Conservation (phyloP, 2,329 filamentous ascomycete genomes). For the Fusarium heterosporum region DNA sequence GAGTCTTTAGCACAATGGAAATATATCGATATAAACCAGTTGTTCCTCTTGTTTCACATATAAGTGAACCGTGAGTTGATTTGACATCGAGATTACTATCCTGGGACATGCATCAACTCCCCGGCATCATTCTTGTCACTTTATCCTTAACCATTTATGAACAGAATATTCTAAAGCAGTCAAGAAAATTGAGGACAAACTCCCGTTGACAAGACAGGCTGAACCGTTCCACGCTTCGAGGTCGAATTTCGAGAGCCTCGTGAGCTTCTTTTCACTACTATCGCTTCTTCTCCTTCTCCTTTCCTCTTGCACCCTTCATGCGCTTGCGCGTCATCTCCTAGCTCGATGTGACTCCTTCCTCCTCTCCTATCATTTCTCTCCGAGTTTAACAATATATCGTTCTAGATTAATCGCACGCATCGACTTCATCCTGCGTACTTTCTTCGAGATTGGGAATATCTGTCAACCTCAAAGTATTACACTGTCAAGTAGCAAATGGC, state of each 20-base stretch:
- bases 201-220: background rate
- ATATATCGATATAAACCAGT: too few species aligned
- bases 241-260: background rate
- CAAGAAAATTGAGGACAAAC: slow-evolving; percentile 13
- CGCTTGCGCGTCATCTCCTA: background rate
- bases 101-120: too few species aligned
- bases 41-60: too few species aligned
- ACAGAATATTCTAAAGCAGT: slow-evolving; percentile 7
- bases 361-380: background rate
- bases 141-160: background rate
- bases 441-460: slow-evolving; percentile 8
- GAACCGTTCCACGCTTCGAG: too few species aligned
- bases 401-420: background rate
- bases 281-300: background rate
- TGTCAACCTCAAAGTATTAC: background rate
- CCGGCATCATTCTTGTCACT: too few species aligned
- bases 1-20: too few species aligned
- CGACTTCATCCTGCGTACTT: background rate
- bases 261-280: background rate
- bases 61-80: too few species aligned
- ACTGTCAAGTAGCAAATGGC: too few species aligned
- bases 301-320: background rate
- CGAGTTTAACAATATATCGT: too few species aligned
- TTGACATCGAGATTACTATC: too few species aligned
- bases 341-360: background rate